These are phyloP conservation scores for Daldinia sp. DNA, from an alignment of 2,329 filamentous ascomycete species.

Conservation along the genomic window DNA sequence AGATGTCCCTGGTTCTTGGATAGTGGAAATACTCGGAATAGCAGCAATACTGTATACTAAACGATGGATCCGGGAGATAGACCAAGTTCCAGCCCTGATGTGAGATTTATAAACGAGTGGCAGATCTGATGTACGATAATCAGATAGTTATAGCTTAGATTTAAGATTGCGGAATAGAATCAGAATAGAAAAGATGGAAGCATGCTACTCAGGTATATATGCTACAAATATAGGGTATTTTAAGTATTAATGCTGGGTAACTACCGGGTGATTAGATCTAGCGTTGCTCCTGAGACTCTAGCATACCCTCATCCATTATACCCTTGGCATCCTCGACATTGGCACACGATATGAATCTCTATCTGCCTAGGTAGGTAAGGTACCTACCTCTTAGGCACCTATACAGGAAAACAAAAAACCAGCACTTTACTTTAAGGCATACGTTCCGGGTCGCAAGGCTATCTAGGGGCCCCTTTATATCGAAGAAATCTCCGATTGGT, in stretches of 20 bases:
- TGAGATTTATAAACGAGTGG: neutral
- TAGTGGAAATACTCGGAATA: too few species aligned
- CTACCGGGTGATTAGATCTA: neutral
- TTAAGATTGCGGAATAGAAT: neutral
- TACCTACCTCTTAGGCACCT: too few species aligned
- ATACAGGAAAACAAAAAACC: neutral
- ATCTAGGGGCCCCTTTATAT: neutral
- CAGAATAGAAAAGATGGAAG: neutral
- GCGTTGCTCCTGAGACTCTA: neutral
- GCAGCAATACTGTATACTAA: neutral
- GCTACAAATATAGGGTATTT: neutral
- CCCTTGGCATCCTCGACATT: neutral
- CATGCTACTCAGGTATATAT: neutral
- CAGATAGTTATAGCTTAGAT: neutral
- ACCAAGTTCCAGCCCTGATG: neutral
- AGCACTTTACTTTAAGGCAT: neutral
- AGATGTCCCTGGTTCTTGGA: neutral
- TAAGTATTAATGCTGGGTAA: neutral
- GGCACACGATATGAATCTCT: neutral
- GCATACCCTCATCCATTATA: neutral
- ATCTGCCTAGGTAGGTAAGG: neutral
- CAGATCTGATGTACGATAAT: neutral
- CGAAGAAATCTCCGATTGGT: neutral
- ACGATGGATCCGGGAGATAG: neutral
- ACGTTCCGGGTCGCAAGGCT: neutral